A percentile compares a stretch with the other conserved stretches of the same genome.
Conservation (phyloP, 768 basidiomycete species). For the Russula dissimulans region DNA sequence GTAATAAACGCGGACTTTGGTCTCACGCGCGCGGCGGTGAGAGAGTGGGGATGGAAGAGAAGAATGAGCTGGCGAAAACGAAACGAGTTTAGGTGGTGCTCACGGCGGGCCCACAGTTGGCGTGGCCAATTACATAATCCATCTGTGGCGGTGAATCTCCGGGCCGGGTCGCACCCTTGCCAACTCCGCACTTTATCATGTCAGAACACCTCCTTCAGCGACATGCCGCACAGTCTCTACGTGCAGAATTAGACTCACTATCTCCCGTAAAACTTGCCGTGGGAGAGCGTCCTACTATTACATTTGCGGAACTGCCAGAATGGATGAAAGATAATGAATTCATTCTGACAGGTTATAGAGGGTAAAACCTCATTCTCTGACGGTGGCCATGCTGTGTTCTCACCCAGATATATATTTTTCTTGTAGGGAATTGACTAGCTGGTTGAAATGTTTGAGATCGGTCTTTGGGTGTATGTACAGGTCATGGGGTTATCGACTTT, state of each 20-base stretch:
- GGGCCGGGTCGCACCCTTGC: no score
- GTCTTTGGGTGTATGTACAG: slow-evolving; percentile 53
- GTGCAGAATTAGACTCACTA: neutral
- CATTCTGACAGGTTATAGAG: slow-evolving; percentile 59
- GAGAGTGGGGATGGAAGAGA: neutral
- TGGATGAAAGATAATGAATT: slow-evolving; percentile 73
- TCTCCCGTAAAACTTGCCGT: neutral
- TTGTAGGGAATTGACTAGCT: slow-evolving; percentile 47
- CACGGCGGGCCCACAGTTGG: no score
- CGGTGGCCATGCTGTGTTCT: neutral
- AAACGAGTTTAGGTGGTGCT: neutral
- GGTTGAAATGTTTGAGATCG: slow-evolving; percentile 53
- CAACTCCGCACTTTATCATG: neutral
- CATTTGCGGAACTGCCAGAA: slow-evolving; percentile 51
- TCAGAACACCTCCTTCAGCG: neutral
- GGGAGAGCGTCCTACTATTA: slow-evolving; percentile 25
- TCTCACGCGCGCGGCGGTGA: slow-evolving; percentile 8
- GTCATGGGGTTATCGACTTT: neutral
- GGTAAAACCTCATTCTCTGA: slow-evolving; percentile 29
- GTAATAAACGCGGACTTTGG: neutral
- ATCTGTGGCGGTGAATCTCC: no score
- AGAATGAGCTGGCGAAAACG: slow-evolving; percentile 4
- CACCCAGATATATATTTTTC: neutral
- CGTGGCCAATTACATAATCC: slow-evolving; percentile 1
- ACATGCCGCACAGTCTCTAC: neutral